Percentiles rank a stretch among this genome's conserved stretches.
Conservation (phyloP, 1,284 basidiomycete species). For the Cryptococcus floricola region DNA sequence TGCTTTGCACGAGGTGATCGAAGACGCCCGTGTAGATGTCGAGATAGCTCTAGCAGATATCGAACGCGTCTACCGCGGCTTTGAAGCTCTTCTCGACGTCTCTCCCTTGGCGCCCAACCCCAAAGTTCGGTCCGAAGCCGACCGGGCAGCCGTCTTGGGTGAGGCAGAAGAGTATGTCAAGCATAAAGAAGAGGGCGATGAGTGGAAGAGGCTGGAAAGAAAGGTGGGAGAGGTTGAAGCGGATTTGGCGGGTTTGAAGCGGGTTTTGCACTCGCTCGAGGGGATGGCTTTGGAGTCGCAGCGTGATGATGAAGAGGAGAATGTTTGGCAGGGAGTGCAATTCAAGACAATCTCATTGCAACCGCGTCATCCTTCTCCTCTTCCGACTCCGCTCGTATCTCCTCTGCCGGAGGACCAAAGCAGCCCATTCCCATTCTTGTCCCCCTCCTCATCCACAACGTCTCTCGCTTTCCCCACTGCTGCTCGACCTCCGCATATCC, state of each 20-base stretch:
- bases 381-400: constrained; percentile 5
- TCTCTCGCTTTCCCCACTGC: too few species aligned
- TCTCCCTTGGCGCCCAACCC: constrained; percentile 44
- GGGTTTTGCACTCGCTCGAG: constrained; percentile 37
- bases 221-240: constrained; percentile 75
- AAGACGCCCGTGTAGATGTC: constrained; percentile 78
- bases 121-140: constrained; percentile 11
- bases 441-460: not conserved
- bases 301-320: constrained; percentile 4
- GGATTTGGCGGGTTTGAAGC: constrained; percentile 60
- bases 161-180: constrained; percentile 63
- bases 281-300: constrained; percentile 25
- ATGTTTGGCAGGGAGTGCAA: constrained; percentile 9
- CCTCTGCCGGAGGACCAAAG: not conserved
- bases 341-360: constrained; percentile 11
- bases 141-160: constrained; percentile 51
- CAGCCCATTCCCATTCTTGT: not conserved
- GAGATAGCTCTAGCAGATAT: constrained; percentile 80
- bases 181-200: constrained; percentile 54
- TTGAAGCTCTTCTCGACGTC: constrained; percentile 65
- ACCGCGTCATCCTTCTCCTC: constrained; percentile 4
- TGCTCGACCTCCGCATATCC: too few species aligned
- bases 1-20: constrained; percentile 70
- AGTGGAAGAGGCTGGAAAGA: constrained; percentile 54
- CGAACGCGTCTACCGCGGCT: constrained; percentile 64